Evolutionary conservation across 768 basidiomycete genomes (phyloP).

Genomic region (Amyloporia xantha): DNA sequence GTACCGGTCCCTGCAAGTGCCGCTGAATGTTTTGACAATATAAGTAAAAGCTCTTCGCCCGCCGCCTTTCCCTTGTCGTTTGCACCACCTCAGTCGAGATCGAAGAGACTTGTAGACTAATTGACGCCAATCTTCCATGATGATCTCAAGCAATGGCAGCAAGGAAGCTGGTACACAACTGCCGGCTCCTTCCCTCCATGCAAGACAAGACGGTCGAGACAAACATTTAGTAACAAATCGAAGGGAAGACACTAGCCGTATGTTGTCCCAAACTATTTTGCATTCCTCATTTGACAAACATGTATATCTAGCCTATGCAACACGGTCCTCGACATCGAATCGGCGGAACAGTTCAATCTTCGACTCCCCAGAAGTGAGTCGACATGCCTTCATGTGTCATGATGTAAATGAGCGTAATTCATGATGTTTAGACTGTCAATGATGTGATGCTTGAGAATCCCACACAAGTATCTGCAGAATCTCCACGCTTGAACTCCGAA

Average conservation of each 20-base stretch:
- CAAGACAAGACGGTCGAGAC: background rate
- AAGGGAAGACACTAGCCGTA: background rate
- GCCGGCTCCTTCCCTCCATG: background rate
- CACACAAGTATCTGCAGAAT: too few species aligned
- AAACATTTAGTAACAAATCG: background rate
- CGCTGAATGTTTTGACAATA: background rate
- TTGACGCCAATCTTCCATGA: background rate
- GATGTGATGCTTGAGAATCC: too few species aligned
- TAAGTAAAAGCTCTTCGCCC: background rate
- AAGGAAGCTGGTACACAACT: background rate
- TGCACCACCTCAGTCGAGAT: background rate
- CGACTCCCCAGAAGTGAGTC: background rate
- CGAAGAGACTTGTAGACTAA: background rate
- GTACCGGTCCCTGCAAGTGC: too few species aligned
- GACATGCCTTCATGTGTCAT: background rate
- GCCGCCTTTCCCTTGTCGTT: background rate
- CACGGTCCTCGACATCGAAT: background rate
- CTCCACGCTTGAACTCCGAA: too few species aligned
- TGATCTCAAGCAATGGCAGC: background rate
- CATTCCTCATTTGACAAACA: background rate
- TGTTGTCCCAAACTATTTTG: background rate
- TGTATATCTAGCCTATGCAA: background rate
- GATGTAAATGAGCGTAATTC: background rate
- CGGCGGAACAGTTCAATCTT: background rate
- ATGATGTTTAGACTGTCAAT: too few species aligned